Evolutionary conservation across 371 early-diverging fungal species (phyloP).

Genomic region (Choanephora cucurbitarum): DNA sequence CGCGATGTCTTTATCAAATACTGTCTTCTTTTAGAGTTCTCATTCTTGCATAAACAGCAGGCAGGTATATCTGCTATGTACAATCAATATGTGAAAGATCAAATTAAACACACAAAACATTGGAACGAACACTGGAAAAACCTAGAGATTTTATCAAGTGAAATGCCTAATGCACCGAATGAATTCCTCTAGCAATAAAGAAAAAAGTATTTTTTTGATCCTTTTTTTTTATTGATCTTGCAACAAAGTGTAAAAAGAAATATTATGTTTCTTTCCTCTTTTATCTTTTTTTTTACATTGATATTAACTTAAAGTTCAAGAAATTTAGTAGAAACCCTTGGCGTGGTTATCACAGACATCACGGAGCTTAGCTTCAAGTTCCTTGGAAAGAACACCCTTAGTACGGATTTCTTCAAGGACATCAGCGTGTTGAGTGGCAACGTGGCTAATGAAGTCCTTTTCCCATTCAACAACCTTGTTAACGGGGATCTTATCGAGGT

Average conservation of each 20-base stretch:
- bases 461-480: conserved; percentile 90
- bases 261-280: conserved; percentile 5
- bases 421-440: conserved; percentile 81
- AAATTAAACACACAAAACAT: conserved; percentile 55
- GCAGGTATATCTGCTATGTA: conserved; percentile 57
- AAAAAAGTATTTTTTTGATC: conserved; percentile 31
- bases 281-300: conserved; percentile 1
- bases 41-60: conserved; percentile 45
- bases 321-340: conserved; percentile 73
- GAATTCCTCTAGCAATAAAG: conserved; percentile 28
- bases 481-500: conserved; percentile 94
- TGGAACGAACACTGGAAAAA: conserved; percentile 62
- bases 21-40: conserved; percentile 36
- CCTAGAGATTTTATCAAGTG: conserved; percentile 32
- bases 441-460: conserved; percentile 81
- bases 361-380: conserved; percentile 81
- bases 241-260: conserved; percentile 18
- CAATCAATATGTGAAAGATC: conserved; percentile 61
- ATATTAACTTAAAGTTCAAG: conserved; percentile 2
- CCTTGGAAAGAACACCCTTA: conserved; percentile 61
- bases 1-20: conserved; percentile 39
- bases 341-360: conserved; percentile 75
- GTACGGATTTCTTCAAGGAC: conserved; percentile 85
- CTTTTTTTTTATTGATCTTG: conserved; percentile 11
- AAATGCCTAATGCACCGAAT: conserved; percentile 27